Percentiles rank a stretch among this genome's conserved stretches.
Conservation (phyloP, 2,329 filamentous ascomycete genomes). For the Incumbomyces lentus region DNA sequence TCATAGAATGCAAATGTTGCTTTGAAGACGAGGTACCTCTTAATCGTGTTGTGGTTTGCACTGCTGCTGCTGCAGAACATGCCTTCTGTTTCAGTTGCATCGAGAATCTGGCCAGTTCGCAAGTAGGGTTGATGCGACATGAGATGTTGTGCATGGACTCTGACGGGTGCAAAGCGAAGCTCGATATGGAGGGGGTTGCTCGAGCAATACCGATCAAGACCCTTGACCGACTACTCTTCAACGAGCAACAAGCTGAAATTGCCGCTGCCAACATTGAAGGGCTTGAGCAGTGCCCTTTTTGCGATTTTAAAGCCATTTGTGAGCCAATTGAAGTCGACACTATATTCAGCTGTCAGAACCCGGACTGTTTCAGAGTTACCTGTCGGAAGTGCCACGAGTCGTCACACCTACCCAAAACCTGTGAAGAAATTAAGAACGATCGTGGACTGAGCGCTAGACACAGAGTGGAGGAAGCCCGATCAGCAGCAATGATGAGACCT, state of each 20-base stretch:
- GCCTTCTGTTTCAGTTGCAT: slow-evolving; percentile 63
- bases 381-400: slow-evolving; percentile 59
- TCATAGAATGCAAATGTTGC: slow-evolving; percentile 64
- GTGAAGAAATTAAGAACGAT: slow-evolving; percentile 54
- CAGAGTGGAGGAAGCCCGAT: slow-evolving; percentile 74
- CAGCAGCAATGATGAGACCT: slow-evolving; percentile 61
- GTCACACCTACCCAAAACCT: slow-evolving; percentile 63
- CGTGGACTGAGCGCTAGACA: slow-evolving; percentile 53
- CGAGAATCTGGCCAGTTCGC: slow-evolving; percentile 52
- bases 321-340: slow-evolving; percentile 56
- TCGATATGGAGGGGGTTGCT: slow-evolving; percentile 13
- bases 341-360: slow-evolving; percentile 63
- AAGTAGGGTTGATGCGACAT: slow-evolving; percentile 60
- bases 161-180: slow-evolving; percentile 49
- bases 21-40: slow-evolving; percentile 51
- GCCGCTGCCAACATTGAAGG: slow-evolving; percentile 60
- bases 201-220: slow-evolving; percentile 34
- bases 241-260: slow-evolving; percentile 62
- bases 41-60: slow-evolving; percentile 60
- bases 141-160: slow-evolving; percentile 60
- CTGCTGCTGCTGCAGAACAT: slow-evolving; percentile 33
- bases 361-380: slow-evolving; percentile 52
- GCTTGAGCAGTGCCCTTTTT: slow-evolving; percentile 70
- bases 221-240: slow-evolving; percentile 52
- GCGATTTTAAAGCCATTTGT: slow-evolving; percentile 66